Evolutionary conservation across 169 alveolate genomes (phyloP), one percentile per base, ranked within the genome.

Genomic region (Theileria equi): DNA sequence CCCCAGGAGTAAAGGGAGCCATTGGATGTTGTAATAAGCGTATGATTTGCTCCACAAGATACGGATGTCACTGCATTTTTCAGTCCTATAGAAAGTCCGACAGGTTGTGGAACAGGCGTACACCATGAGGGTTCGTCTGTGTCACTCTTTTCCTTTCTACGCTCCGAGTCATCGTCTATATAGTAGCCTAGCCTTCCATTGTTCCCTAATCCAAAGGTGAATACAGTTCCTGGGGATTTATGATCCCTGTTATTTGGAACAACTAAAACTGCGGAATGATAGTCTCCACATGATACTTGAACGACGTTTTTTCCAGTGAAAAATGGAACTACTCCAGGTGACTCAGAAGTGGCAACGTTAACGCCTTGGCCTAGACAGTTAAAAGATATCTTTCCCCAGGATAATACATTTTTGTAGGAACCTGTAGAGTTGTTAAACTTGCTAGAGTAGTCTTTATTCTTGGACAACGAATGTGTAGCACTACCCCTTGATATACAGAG

Each of bases 11-110:
- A 86, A 53, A 85, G 71, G 29, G 64, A 54, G 2, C 93, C 92
- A n/a, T 71, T 61, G 5, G 69, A 86, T 3, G 90, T 78, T 4
- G 87, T 84, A 5, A 72, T 90, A 8, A 90, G 70, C 10, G 91
- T 82, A 47, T 90, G 95, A 62, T 65, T 71, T 52, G 81, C 89
- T 6, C 95, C 95, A 80, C 95, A 90, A 11, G 95, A 79, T 11
- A 90, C 32, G 6, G 78, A 38, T 2, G 66, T 81, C 28, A 82
- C 82, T 29, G 41, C 58, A 43, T 71, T 47, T 53, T 73, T 80
- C 41, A 61, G 80, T 31, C 63, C 64, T 23, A 78, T 79, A 0
- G 82, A 65, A 26, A 88, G 68, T n/a, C 81, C 73, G 11, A 88
- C 82, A 17, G 89, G 74, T 2, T 76, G 70, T 3, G 94, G 94